Conservation (phyloP, 202 grass and related monocot genomes). For the Panicum hallii region DNA sequence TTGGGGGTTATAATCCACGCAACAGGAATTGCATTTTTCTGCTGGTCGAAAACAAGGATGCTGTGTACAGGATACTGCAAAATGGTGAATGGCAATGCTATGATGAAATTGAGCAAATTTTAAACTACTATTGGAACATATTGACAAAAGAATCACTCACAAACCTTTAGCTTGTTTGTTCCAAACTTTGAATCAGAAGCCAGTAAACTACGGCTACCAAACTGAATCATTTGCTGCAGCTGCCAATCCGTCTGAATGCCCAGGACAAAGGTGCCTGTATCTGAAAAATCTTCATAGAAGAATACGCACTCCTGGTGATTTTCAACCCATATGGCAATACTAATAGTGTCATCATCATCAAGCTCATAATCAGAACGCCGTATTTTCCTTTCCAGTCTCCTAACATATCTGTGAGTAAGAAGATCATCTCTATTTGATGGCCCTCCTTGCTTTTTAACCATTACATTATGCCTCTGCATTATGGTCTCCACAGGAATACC, state of each 20-base stretch:
- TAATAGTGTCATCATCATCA: conserved; percentile 74
- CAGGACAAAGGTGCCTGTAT: conserved; percentile 71
- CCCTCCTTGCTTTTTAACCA: conserved; percentile 82
- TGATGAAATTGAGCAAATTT: conserved; percentile 44
- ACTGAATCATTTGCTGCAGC: conserved; percentile 94
- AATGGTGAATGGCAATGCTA: conserved; percentile 51
- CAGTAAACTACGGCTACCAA: conserved; percentile 77
- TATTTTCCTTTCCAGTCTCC: conserved; percentile 95
- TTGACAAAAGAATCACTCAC: conserved; percentile 23
- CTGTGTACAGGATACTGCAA: conserved; percentile 94
- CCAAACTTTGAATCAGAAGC: conserved; percentile 91
- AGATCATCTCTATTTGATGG: conserved; percentile 94
- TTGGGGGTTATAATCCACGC: conserved; percentile 82
- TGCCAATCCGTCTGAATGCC: conserved; percentile 99
- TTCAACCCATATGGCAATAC: conserved; percentile 80
- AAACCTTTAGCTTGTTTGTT: conserved; percentile 93
- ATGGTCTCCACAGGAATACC: conserved; percentile 93
- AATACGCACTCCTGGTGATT: conserved; percentile 81
- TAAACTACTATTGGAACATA: conserved; percentile 36
- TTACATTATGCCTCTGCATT: conserved; percentile 90
- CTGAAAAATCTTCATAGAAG: conserved; percentile 86
- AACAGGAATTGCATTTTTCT: conserved; percentile 88
- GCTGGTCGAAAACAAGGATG: conserved; percentile 85
- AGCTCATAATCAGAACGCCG: conserved; percentile 76
- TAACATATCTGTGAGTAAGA: conserved; percentile 95